Evolutionary conservation across 116 monocot genomes (phyloP).

Genomic region (Phalaenopsis hybrid): DNA sequence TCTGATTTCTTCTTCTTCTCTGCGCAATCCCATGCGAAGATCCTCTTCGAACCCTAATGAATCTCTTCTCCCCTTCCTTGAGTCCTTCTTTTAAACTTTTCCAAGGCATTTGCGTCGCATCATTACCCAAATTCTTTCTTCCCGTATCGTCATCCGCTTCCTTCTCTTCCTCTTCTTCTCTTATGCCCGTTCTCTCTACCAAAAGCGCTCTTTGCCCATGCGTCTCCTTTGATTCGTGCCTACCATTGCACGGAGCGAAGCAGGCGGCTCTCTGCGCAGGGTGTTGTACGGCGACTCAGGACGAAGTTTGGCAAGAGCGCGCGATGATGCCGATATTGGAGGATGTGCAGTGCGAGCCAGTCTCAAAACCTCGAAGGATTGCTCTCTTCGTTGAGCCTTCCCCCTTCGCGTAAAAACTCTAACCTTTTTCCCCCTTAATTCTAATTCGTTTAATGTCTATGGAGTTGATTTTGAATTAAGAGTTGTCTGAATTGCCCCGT

Average conservation of each 20-base stretch:
- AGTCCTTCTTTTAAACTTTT: not conserved
- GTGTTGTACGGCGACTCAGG: not conserved
- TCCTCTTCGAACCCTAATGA: not conserved
- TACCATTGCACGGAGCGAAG: not conserved
- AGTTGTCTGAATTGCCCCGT: not conserved
- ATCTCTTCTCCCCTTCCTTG: not conserved
- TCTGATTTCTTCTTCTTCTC: too few species aligned
- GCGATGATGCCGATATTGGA: slow-evolving; percentile 10
- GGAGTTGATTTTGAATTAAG: not conserved
- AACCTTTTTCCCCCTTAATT: not conserved
- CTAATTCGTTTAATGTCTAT: not conserved
- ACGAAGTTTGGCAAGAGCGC: slow-evolving; percentile 8
- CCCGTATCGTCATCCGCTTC: not conserved
- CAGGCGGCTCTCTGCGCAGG: not conserved
- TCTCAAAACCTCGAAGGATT: slow-evolving; percentile 34
- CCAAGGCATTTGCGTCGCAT: not conserved
- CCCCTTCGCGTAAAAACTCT: slow-evolving; percentile 37
- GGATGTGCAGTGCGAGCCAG: slow-evolving; percentile 16
- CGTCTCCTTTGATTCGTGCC: not conserved
- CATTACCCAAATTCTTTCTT: not conserved
- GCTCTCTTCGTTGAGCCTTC: slow-evolving; percentile 55
- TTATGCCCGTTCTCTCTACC: not conserved
- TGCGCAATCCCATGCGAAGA: not conserved
- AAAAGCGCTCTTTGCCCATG: not conserved
- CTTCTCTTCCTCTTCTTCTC: not conserved